Base-by-base conservation (phyloP, 257 asterid species). In the Scutellaria baicalensis region DNA sequence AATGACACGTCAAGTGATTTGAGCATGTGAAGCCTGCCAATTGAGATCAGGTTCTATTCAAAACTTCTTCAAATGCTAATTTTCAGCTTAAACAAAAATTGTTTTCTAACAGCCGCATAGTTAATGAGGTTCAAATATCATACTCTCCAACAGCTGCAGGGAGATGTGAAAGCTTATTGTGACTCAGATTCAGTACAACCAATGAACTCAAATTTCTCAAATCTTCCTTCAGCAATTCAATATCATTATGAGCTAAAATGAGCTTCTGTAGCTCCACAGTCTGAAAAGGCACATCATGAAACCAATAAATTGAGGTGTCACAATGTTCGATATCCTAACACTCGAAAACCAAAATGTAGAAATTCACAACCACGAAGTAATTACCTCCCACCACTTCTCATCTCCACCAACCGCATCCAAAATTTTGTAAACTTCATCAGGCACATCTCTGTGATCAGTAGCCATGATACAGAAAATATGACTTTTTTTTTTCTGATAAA, bases 371-470 rank as follows among this genome's bases (percentile, higher is more conserved):
- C 21, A 71, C 47, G n/a, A 39, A 48, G 12, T 8, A 47, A 47
- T 67, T 91, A 94, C 99, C 99, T 94, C 99, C 99, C 99, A 94
- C 99, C 99, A 94, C 71, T 94, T 94, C 84, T 91, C 97, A 70
- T 88, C 96, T 58, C 78, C 85, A 45, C 91, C 83, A 69, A 87
- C 77, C 59, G 97, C 88, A 69, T 94, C 95, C 88, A 89, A 73
- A 64, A 90, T 84, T 75, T 84, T 86, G 85, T 91, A 91, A 6
- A 91, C 93, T 77, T 89, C 96, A 47, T 79, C 71, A 0, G 97
- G 99, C 59, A 93, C 97, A 74, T 89, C 95, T 50, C 99, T 93
- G 92, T 33, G 38, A 71, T 58, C 55, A 50, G 74, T 14, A 23
- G 57, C 3, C 17, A 39, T 12, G 45, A 43, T 23, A 57, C 63